Percentiles rank a stretch among this genome's conserved stretches.
phyloP scores from a whole-genome alignment of 2,329 filamentous ascomycete species.

The Cladosporium halotolerans region DNA sequence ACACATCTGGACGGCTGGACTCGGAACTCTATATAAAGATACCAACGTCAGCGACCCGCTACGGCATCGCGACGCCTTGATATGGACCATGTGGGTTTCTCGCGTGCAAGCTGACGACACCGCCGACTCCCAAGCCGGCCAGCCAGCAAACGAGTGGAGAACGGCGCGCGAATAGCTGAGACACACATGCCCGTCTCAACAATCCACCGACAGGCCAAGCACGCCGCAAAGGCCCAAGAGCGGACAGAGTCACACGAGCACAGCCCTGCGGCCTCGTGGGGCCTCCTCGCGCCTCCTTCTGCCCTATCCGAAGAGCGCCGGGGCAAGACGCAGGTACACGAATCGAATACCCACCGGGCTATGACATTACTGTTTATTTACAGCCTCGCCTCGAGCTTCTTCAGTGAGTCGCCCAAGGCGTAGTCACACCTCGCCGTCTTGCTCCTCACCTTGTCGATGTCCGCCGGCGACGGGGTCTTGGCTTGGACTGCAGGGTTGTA shows the following conservation, averaged over 20 bases:
- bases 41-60: too few relatives aligned
- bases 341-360: not conserved
- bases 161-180: not conserved
- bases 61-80: not conserved
- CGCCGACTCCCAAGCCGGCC: not conserved
- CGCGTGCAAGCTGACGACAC: not conserved
- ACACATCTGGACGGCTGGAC: too few relatives aligned
- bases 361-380: conserved; percentile 26
- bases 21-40: too few relatives aligned
- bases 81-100: not conserved
- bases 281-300: too few relatives aligned
- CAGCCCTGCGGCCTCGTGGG: too few relatives aligned
- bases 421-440: conserved; percentile 61
- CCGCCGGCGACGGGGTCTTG: conserved; percentile 74
- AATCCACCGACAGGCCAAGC: not conserved
- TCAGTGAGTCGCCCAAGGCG: conserved; percentile 69
- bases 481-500: conserved; percentile 91
- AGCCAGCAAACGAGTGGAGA: not conserved
- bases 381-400: conserved; percentile 66
- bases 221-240: not conserved
- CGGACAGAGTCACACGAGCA: too few relatives aligned
- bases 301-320: too few relatives aligned
- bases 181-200: not conserved
- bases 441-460: conserved; percentile 63
- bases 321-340: too few relatives aligned